These are phyloP conservation scores for Cladosporium sp. DNA, from an alignment of 2,329 filamentous ascomycete species.

Conservation along the genomic window DNA sequence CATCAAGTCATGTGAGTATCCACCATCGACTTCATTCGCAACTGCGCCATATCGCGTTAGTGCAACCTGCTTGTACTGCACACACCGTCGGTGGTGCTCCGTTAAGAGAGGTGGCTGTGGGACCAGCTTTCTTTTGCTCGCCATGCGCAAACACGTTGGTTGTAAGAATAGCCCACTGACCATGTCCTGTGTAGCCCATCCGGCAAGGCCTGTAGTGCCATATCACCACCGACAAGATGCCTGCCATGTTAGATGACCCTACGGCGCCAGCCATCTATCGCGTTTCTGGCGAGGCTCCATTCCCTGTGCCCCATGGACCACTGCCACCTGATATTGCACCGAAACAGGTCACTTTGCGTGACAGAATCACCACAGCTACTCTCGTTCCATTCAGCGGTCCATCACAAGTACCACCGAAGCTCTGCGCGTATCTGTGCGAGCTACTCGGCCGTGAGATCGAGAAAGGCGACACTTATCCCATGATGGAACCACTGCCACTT, in stretches of 20 bases:
- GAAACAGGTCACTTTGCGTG: conserved; percentile 77
- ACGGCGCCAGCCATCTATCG: conserved; percentile 69
- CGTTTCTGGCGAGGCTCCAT: conserved; percentile 65
- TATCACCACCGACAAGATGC: conserved; percentile 56
- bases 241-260: conserved; percentile 77
- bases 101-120: not conserved
- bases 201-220: not conserved
- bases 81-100: not conserved
- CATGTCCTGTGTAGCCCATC: not conserved
- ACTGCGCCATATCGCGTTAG: conserved; percentile 5
- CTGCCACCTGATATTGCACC: conserved; percentile 70
- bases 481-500: conserved; percentile 74
- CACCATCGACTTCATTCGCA: conserved; percentile 6
- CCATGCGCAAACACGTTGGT: not conserved
- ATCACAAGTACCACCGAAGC: conserved; percentile 70
- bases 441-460: conserved; percentile 89
- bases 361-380: conserved; percentile 80
- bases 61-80: not conserved
- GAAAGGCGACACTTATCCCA: conserved; percentile 87
- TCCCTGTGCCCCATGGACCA: conserved; percentile 61
- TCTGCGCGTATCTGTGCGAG: conserved; percentile 76
- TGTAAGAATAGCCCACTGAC: not conserved
- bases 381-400: conserved; percentile 79
- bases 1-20: conserved; percentile 15
- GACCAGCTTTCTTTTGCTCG: not conserved